A percentile compares a stretch with the other conserved stretches of the same genome.
phyloP scores from a whole-genome alignment of 2,329 filamentous ascomycete species.

The Aquanectria penicillioides region DNA sequence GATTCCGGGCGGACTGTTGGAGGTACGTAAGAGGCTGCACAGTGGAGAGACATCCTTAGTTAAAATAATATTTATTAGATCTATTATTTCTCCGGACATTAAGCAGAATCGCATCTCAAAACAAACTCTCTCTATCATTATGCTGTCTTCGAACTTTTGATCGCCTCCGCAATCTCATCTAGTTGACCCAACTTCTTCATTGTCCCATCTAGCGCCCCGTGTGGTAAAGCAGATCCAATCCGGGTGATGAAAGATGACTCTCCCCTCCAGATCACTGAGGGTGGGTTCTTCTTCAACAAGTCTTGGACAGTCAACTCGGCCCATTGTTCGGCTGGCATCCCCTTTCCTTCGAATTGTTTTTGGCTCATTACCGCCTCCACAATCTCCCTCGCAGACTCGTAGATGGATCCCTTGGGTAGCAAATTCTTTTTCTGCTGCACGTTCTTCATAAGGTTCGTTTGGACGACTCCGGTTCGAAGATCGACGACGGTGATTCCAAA shows the following conservation, averaged over 20 bases:
- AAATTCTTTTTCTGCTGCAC: not conserved
- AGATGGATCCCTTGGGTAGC: slow-evolving; percentile 16
- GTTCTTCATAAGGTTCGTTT: slow-evolving; percentile 30
- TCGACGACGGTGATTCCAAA: slow-evolving; percentile 42
- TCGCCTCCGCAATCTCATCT: no score
- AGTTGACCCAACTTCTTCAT: slow-evolving; percentile 14
- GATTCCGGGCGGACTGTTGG: no score
- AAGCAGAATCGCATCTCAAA: no score
- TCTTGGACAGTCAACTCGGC: not conserved
- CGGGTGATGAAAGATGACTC: not conserved
- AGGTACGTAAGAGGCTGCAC: no score
- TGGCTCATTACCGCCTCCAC: slow-evolving; percentile 3
- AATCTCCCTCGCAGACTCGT: slow-evolving; percentile 6
- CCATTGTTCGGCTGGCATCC: slow-evolving; percentile 16
- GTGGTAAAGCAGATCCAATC: not conserved
- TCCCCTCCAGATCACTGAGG: slow-evolving; percentile 16
- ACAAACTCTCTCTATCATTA: no score
- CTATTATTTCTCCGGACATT: no score
- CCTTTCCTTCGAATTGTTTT: not conserved
- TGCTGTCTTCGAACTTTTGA: no score
- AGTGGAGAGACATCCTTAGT: no score
- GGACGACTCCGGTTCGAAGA: slow-evolving; percentile 38
- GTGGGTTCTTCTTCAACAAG: slow-evolving; percentile 13
- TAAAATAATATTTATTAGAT: no score
- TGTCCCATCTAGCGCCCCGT: not conserved